Evolutionary conservation across 139 green algal species (phyloP).

Genomic region (Spirogloea muscicola): DNA sequence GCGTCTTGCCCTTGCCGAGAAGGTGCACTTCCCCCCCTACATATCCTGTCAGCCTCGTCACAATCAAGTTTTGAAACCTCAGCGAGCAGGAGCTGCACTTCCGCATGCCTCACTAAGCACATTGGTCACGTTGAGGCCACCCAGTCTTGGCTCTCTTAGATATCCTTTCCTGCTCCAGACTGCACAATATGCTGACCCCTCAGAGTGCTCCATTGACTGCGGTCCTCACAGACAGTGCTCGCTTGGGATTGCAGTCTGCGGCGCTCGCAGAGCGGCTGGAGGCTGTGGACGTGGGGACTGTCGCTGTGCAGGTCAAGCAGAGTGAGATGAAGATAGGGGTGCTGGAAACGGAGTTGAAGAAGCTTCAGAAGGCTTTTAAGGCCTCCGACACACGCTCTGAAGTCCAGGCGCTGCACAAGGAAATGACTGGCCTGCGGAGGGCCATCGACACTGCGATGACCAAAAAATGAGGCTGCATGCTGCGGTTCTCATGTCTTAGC

Average conservation of each 20-base stretch:
- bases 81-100: too few relatives aligned
- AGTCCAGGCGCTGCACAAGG: not conserved
- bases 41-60: too few relatives aligned
- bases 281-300: not conserved
- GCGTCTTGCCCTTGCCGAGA: not conserved
- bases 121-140: too few relatives aligned
- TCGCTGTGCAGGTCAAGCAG: constrained; percentile 1
- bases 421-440: too few relatives aligned
- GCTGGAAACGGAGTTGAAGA: constrained; percentile 1
- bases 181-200: not conserved
- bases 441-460: too few relatives aligned
- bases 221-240: not conserved
- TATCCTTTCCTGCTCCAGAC: not conserved
- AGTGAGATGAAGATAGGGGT: not conserved
- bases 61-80: too few relatives aligned
- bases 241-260: not conserved
- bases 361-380: constrained; percentile 1
- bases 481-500: too few relatives aligned
- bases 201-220: not conserved
- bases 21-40: too few relatives aligned
- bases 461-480: too few relatives aligned
- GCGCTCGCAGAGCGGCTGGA: not conserved
- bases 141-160: not conserved
- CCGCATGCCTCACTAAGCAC: not conserved
- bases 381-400: not conserved